Evolutionary conservation across 1,284 basidiomycete genomes (phyloP).

Genomic region (Peniophora sp.): DNA sequence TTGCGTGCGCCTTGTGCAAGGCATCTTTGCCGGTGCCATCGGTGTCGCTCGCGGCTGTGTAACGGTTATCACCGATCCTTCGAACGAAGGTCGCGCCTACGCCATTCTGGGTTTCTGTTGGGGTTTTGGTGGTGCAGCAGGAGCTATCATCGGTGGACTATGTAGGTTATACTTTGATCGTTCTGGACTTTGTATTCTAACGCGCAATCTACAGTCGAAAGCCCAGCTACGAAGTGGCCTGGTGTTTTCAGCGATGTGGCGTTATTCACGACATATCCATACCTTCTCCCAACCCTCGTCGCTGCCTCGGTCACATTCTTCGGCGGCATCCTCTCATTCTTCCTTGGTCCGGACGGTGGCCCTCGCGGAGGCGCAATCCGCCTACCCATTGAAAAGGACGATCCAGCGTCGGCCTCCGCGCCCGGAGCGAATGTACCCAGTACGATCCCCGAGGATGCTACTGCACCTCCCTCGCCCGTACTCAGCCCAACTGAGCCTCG

Average conservation of each 20-base stretch:
- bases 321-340: conserved; percentile 79
- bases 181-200: conserved; percentile 3
- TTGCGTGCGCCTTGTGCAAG: conserved; percentile 84
- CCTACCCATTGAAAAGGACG: conserved; percentile 66
- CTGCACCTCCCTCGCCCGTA: conserved; percentile 22
- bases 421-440: conserved; percentile 21
- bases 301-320: conserved; percentile 69
- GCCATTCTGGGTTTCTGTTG: conserved; percentile 90
- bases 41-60: conserved; percentile 90
- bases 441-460: conserved; percentile 55
- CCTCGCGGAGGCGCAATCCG: conserved; percentile 79
- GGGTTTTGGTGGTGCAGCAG: conserved; percentile 92
- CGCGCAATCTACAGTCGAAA: conserved; percentile 52
- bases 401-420: conserved; percentile 10
- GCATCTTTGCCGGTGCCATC: conserved; percentile 91
- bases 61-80: conserved; percentile 80
- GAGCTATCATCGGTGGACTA: conserved; percentile 79
- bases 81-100: conserved; percentile 91
- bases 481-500: conserved; percentile 1
- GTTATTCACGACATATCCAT: conserved; percentile 80
- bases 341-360: conserved; percentile 87
- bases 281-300: conserved; percentile 84
- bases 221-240: conserved; percentile 82
- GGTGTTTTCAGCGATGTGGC: conserved; percentile 55
- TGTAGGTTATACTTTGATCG: conserved; percentile 42